Base-by-base conservation (phyloP, 208 protist genomes). In the Leishmania gerbilli region DNA sequence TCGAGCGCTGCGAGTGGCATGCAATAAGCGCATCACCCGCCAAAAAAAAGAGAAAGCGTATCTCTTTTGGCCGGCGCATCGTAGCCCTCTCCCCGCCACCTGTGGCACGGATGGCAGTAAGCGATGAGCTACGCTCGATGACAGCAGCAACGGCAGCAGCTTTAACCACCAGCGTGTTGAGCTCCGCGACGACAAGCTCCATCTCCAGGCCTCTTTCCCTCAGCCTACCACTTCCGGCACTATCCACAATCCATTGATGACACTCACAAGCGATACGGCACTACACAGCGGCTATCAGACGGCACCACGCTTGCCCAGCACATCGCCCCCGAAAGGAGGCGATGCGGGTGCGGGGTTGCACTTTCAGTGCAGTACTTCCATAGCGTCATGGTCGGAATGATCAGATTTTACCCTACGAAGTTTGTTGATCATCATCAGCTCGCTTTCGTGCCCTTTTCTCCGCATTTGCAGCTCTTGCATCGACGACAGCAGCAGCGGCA, bases 391-490 rank as follows among this genome's bases (percentile, higher is more conserved):
- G 81, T 85, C 81, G 76, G 81, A 55, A 40, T 75, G 56, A 60
- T 88, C 87, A 88, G 87, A 88, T 90, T 90, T 90, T 90, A 88
- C 87, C 87, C 87, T 88, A 90, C 87, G 79, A 90, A 87, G 81
- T 87, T 80, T 65, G 45, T 71, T 64, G n/a, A 74, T 69, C 56
- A 74, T 79, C 60, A 65, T 45, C 13, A 40, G 51, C 34, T 55
- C 77, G 60, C 76, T 49, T 53, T 7, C 31, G 27, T 9, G 21
- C 31, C 8, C 47, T 40, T 53, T 37, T 24, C 47, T 37, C 47
- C 65, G 4, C 65, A 0, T 21, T 11, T 13, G 31, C 37, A 45
- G 31, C 34, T 6, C 31, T 11, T 37, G 15, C 65, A 17, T 11
- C 17, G 8, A 71, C 67, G 3, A 15, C 6, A 11, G 6, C 67